Percentiles rank a stretch among this genome's conserved stretches.
These are phyloP conservation scores for Moesziomyces aphidis DNA, from an alignment of 1,284 basidiomycete genomes.

Conservation along the genomic window DNA sequence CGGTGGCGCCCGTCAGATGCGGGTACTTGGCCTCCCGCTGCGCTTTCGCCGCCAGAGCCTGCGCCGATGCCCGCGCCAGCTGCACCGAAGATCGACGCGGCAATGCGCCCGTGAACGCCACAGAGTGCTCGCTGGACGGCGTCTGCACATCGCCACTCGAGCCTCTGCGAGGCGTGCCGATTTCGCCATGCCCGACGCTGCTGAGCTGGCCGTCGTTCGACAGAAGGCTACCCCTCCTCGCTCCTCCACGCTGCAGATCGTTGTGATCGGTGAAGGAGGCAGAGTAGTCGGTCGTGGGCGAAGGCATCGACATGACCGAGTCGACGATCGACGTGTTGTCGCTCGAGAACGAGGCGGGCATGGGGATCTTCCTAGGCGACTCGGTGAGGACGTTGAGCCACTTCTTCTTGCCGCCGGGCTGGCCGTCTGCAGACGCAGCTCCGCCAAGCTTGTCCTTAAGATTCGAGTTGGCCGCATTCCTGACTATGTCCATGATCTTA, in stretches of 20 bases:
- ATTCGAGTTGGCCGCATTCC: constrained; percentile 35
- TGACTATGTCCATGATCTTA: constrained; percentile 52
- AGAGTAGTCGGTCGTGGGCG: constrained; percentile 13
- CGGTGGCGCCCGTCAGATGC: constrained; percentile 38
- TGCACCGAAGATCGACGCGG: constrained; percentile 26
- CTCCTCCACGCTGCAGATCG: constrained; percentile 4
- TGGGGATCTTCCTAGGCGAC: constrained; percentile 10
- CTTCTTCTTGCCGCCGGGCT: constrained; percentile 30
- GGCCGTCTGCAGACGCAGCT: constrained; percentile 10
- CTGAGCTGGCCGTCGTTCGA: constrained; percentile 14
- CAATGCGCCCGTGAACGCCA: constrained; percentile 1
- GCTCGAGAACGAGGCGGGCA: constrained; percentile 16
- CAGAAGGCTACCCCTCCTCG: constrained; percentile 21
- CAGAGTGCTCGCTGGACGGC: constrained; percentile 7
- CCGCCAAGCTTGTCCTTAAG: constrained; percentile 38
- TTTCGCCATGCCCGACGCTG: constrained; percentile 17
- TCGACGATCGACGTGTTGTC: constrained; percentile 29
- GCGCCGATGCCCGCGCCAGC: constrained; percentile 13
- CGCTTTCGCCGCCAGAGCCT: constrained; percentile 29
- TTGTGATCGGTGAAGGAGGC: constrained; percentile 2
- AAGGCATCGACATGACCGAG: constrained; percentile 13
- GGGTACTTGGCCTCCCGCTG: constrained; percentile 41
- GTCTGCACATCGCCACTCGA: constrained; percentile 9
- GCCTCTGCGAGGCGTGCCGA: constrained; percentile 3
- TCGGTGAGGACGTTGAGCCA: constrained; percentile 34